Percentiles rank a stretch among this genome's conserved stretches.
Conservation (phyloP, 352 stramenopile species). For the Aphanomyces stellatus region DNA sequence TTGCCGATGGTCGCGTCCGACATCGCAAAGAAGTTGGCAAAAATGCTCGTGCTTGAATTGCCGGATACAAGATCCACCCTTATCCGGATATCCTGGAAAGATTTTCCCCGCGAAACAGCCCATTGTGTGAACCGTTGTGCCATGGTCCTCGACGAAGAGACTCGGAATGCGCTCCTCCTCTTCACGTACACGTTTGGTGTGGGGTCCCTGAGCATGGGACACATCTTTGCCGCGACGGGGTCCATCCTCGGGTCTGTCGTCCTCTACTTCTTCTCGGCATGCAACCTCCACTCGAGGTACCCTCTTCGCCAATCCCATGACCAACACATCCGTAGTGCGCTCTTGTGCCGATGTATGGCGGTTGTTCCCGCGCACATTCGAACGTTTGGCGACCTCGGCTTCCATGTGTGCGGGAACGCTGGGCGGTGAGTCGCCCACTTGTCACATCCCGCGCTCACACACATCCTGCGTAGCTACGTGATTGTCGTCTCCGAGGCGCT, state of each 20-base stretch:
- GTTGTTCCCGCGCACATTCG: conserved; percentile 44
- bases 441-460: not conserved
- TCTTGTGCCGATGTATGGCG: conserved; percentile 24
- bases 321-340: conserved; percentile 2
- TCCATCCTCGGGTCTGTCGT: conserved; percentile 45
- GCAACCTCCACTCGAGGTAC: conserved; percentile 60
- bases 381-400: conserved; percentile 64
- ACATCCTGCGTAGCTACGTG: not conserved
- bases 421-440: conserved; percentile 24
- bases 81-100: not conserved
- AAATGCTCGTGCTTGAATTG: not conserved
- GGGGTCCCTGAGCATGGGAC: conserved; percentile 62
- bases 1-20: not conserved
- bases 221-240: conserved; percentile 48
- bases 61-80: not conserved
- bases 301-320: no score
- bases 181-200: conserved; percentile 71
- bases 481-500: conserved; percentile 47
- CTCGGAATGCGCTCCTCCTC: conserved; percentile 47
- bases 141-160: conserved; percentile 26
- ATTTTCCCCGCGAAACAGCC: not conserved
- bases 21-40: not conserved
- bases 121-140: not conserved
- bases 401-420: conserved; percentile 41
- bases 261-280: conserved; percentile 69